Base-by-base conservation (phyloP, 768 basidiomycete genomes). In the Gymnopilus dilepis region DNA sequence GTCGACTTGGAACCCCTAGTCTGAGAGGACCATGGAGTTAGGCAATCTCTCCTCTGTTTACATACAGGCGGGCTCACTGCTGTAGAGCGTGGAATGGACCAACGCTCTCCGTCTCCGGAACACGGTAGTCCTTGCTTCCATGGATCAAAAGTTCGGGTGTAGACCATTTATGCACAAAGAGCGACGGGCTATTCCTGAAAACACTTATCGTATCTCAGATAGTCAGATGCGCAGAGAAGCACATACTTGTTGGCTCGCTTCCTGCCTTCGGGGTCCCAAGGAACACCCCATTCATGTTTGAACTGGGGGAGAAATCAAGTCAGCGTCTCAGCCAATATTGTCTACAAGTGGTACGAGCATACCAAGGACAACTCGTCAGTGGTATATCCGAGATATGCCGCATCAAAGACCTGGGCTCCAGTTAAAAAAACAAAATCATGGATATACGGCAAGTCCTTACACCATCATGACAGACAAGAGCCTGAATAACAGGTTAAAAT, bases 321-420 rank as follows among this genome's bases (percentile, higher is more conserved):
- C n/a, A n/a, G n/a, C n/a, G n/a, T n/a, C n/a, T n/a, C n/a, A n/a
- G n/a, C 21, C 41, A 7, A 28, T 19, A 28, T 22, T n/a, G 9
- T 43, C n/a, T 26, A 61, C 38, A 52, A 53, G 43, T 22, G 17
- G 22, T 12, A 17, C 53, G 8, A 3, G 42, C 37, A 54, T 70
- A 93, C 92, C 77, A 95, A 96, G 83, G 89, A 94, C 30, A 96
- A 82, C 69, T 96, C 94, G 56, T 98, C 96, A 9, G 95, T 98
- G 9, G 90, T 84, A 71, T 88, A 95, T n/a, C 90, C 93, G 47
- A 89, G 89, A 74, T 91, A 91, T 6, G 75, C 80, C 4, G 88
- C 80, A 67, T 94, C 91, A 65, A 95, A 95, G 28, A 91, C 84
- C 87, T 88, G 52, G 19, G 64, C 12, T 11, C 41, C 21, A 4